These are phyloP conservation scores for Astragalus membranaceus DNA, from an alignment of 306 rosid species.

Conservation along the genomic window DNA sequence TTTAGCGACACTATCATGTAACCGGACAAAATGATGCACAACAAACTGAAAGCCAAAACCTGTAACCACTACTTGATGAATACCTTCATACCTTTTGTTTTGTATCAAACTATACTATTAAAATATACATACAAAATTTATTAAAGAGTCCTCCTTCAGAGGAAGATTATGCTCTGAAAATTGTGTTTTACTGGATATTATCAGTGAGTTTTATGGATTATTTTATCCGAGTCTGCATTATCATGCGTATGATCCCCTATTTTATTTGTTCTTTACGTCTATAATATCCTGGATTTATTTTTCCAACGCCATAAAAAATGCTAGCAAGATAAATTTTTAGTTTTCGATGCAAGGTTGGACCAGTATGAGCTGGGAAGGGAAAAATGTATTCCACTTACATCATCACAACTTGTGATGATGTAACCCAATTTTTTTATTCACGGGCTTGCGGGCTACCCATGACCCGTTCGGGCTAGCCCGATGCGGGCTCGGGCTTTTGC, in stretches of 20 bases:
- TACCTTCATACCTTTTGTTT: no score
- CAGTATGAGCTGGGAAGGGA: not conserved
- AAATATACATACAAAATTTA: not conserved
- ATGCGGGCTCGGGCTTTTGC: no score
- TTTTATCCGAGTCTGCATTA: not conserved
- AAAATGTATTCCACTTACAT: not conserved
- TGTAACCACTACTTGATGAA: no score
- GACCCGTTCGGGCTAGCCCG: no score
- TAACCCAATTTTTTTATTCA: no score
- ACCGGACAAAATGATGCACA: no score
- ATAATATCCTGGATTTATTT: not conserved
- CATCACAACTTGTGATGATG: conserved; percentile 10
- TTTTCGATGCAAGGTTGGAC: conserved; percentile 17
- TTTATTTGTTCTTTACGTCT: not conserved
- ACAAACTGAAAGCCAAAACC: no score
- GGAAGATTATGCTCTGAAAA: conserved; percentile 24
- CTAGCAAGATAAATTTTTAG: not conserved
- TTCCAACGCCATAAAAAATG: conserved; percentile 19
- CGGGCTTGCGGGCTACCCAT: no score
- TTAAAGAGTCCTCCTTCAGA: not conserved
- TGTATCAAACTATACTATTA: not conserved
- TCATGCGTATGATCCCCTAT: no score
- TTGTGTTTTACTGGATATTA: conserved; percentile 41
- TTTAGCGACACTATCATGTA: no score
- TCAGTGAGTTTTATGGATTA: not conserved